phyloP scores from a whole-genome alignment of 2,329 filamentous ascomycete species.

The Talaromyces sp. region DNA sequence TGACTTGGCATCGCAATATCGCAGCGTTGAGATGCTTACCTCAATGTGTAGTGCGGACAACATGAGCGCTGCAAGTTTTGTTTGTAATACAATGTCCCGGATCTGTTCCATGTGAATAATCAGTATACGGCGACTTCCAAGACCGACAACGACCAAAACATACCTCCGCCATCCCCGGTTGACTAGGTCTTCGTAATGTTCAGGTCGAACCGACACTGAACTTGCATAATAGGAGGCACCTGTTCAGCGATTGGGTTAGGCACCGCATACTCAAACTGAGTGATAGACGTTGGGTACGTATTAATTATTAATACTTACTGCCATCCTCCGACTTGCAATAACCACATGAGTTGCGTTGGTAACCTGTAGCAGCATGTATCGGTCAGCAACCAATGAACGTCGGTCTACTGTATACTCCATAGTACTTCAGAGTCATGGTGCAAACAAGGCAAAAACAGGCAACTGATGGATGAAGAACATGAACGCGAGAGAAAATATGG shows the following conservation, averaged over 20 bases:
- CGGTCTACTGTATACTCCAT: neutral
- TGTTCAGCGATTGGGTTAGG: constrained; percentile 21
- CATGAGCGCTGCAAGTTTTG: constrained; percentile 68
- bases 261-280: neutral
- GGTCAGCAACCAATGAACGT: neutral
- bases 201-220: constrained; percentile 41
- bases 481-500: constrained; percentile 7
- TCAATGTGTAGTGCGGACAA: constrained; percentile 72
- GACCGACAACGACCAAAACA: constrained; percentile 11
- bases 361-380: constrained; percentile 30
- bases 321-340: constrained; percentile 47
- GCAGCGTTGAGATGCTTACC: constrained; percentile 26
- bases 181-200: constrained; percentile 48
- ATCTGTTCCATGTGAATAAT: constrained; percentile 29
- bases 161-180: constrained; percentile 51
- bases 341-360: constrained; percentile 47
- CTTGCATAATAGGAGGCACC: constrained; percentile 47
- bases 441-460: neutral
- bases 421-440: neutral
- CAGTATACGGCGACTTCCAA: neutral
- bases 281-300: constrained; percentile 1
- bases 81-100: constrained; percentile 49
- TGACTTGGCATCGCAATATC: neutral
- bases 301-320: constrained; percentile 36
- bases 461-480: neutral